Conservation (phyloP, 1,284 basidiomycete genomes). For the Ceraceosorus bombacis region DNA sequence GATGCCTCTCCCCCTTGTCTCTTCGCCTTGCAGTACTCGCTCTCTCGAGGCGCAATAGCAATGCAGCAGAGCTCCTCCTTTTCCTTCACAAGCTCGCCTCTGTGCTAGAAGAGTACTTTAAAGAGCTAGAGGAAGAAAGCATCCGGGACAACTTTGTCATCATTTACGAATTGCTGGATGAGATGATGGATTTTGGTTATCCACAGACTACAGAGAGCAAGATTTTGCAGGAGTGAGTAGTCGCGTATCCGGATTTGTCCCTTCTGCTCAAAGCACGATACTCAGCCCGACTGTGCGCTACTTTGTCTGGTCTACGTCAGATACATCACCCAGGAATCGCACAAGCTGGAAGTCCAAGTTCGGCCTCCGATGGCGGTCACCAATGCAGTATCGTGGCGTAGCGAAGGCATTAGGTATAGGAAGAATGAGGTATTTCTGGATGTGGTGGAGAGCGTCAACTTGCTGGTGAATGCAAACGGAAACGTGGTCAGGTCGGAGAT, state of each 20-base stretch:
- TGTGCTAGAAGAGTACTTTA: slow-evolving; percentile 91
- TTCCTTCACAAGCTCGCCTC: slow-evolving; percentile 82
- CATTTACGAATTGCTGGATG: slow-evolving; percentile 89
- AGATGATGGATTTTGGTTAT: slow-evolving; percentile 99
- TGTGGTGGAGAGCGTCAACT: slow-evolving; percentile 93
- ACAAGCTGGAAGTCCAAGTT: slow-evolving; percentile 95
- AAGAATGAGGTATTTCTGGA: slow-evolving; percentile 99
- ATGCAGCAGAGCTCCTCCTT: slow-evolving; percentile 91
- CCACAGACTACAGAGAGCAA: slow-evolving; percentile 99
- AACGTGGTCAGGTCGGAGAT: slow-evolving; percentile 97
- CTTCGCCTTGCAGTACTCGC: slow-evolving; percentile 66
- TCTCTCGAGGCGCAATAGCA: slow-evolving; percentile 87
- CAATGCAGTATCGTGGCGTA: slow-evolving; percentile 96
- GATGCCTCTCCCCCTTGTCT: background rate
- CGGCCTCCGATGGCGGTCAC: slow-evolving; percentile 95
- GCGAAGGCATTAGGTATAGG: slow-evolving; percentile 91
- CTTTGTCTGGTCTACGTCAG: slow-evolving; percentile 50
- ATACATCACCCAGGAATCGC: slow-evolving; percentile 97
- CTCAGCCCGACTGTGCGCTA: no score
- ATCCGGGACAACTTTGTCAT: slow-evolving; percentile 97
- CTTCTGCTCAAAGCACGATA: no score
- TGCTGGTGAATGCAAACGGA: slow-evolving; percentile 91
- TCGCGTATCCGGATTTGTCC: slow-evolving; percentile 52
- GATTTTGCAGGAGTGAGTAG: slow-evolving; percentile 88
- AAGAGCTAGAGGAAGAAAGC: slow-evolving; percentile 96